Evolutionary conservation across 2,329 filamentous ascomycete genomes (phyloP).

Genomic region (Elsinoe arachidis): DNA sequence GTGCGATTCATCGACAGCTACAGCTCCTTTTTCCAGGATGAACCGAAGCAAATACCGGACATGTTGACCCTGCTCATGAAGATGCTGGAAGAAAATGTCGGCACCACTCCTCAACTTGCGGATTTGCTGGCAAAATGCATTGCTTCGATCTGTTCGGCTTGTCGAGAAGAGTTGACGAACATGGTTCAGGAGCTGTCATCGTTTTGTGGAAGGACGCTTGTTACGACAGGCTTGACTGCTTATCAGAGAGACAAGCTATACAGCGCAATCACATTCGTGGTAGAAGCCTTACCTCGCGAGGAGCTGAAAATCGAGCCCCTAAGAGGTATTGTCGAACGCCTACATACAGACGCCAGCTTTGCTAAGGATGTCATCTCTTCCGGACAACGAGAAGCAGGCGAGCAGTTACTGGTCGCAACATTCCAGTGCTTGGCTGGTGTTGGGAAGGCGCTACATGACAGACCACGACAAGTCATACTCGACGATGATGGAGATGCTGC

Average conservation of each 20-base stretch:
- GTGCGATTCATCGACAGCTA: conserved; percentile 64
- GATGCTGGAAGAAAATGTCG: conserved; percentile 49
- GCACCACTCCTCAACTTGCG: conserved; percentile 43
- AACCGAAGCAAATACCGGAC: conserved; percentile 57
- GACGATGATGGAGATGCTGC: conserved; percentile 41
- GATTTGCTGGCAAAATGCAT: conserved; percentile 68
- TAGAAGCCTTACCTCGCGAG: conserved; percentile 60
- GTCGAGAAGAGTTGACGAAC: conserved; percentile 57
- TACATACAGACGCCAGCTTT: conserved; percentile 53
- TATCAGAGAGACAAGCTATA: conserved; percentile 65
- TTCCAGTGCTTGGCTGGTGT: conserved; percentile 62
- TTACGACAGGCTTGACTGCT: conserved; percentile 53
- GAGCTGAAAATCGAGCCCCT: conserved; percentile 47
- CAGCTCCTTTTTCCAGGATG: conserved; percentile 66
- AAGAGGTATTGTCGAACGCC: conserved; percentile 50
- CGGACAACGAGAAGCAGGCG: conserved; percentile 33
- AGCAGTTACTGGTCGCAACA: conserved; percentile 42
- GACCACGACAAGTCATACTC: conserved; percentile 56
- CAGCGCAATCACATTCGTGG: conserved; percentile 64
- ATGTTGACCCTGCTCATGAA: conserved; percentile 68
- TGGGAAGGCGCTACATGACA: conserved; percentile 59
- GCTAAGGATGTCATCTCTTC: conserved; percentile 25
- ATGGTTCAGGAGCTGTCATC: conserved; percentile 61
- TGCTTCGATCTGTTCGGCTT: conserved; percentile 64
- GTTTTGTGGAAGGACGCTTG: conserved; percentile 60